Percentiles rank a stretch among this genome's conserved stretches.
phyloP scores from a whole-genome alignment of 768 basidiomycete genomes.

The Mycena amicta region DNA sequence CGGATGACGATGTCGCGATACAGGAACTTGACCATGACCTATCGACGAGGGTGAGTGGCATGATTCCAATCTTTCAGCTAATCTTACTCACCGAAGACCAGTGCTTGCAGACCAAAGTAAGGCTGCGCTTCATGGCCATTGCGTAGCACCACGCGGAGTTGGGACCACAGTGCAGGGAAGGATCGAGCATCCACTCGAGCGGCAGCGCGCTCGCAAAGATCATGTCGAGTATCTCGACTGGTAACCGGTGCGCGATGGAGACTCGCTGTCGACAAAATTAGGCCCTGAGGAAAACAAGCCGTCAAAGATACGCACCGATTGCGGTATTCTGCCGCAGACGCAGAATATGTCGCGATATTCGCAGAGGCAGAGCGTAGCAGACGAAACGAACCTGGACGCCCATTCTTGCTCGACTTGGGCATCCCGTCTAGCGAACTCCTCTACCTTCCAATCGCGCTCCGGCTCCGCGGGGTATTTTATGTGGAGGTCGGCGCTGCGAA shows the following conservation, averaged over 20 bases:
- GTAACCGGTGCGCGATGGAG: not conserved
- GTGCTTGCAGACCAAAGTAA: not conserved
- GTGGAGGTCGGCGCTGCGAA: no score
- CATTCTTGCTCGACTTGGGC: no score
- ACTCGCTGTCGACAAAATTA: not conserved
- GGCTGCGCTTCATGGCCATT: not conserved
- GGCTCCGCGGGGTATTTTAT: no score
- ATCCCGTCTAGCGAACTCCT: no score
- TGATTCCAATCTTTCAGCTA: not conserved
- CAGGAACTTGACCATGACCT: not conserved
- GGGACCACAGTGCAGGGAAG: slow-evolving; percentile 5
- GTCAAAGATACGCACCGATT: no score
- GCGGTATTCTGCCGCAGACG: no score
- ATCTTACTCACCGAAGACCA: not conserved
- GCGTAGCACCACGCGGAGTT: slow-evolving; percentile 1
- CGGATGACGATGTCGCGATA: not conserved
- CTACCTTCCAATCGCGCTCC: no score
- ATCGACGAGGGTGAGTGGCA: not conserved
- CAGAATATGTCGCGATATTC: no score
- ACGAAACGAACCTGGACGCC: no score
- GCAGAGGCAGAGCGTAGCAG: no score
- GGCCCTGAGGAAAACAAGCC: no score
- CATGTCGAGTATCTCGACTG: not conserved
- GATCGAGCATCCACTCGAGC: not conserved
- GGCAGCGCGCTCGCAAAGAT: not conserved